Percentiles rank a stretch among this genome's conserved stretches.
Evolutionary conservation across 139 green algal species (phyloP).

Genomic region (Tetradesmus obliquus): DNA sequence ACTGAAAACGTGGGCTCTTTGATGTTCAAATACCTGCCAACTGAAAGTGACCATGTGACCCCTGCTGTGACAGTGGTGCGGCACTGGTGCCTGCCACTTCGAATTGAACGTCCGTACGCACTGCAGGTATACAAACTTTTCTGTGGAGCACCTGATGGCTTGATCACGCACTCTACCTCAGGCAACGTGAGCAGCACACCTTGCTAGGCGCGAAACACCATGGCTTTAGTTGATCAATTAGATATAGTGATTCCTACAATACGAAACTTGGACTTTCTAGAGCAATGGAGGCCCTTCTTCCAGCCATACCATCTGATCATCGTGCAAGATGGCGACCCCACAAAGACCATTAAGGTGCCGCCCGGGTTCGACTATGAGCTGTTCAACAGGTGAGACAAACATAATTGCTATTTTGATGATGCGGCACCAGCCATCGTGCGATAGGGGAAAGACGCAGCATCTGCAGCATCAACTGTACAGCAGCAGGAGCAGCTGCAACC

Average conservation of each 20-base stretch:
- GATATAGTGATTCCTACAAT: conserved; percentile 80
- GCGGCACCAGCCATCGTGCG: background rate
- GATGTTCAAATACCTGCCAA: no score
- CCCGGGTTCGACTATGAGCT: conserved; percentile 95
- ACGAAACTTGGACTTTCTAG: conserved; percentile 87
- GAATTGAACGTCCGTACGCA: background rate
- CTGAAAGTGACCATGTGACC: background rate
- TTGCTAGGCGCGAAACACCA: background rate
- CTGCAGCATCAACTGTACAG: background rate
- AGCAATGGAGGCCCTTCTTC: conserved; percentile 92
- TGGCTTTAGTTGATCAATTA: conserved; percentile 55
- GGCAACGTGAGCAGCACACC: background rate
- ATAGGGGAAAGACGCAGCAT: background rate
- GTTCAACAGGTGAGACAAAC: conserved; percentile 75
- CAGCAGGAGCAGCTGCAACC: background rate
- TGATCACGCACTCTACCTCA: background rate
- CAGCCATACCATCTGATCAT: conserved; percentile 94
- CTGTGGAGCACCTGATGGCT: background rate
- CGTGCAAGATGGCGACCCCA: conserved; percentile 89
- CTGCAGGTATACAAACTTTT: background rate
- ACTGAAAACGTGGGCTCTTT: no score
- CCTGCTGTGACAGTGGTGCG: no score
- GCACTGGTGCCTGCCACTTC: background rate
- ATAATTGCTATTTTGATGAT: background rate
- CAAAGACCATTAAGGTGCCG: conserved; percentile 81